Evolutionary conservation across 257 asterid species (phyloP).

Genomic region (Nicotiana obtusifolia): DNA sequence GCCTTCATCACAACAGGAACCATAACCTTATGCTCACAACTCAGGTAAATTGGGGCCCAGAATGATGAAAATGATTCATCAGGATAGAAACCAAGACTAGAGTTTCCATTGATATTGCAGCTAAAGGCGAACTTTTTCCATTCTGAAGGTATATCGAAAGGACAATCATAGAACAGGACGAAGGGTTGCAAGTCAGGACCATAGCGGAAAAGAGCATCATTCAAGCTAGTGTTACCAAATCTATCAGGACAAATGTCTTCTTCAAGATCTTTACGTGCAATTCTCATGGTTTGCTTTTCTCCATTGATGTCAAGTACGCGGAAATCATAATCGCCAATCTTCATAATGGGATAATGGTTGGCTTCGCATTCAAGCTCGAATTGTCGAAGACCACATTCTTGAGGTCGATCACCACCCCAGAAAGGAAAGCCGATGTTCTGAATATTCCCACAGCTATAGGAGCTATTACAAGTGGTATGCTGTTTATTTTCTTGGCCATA

Average conservation of each 20-base stretch:
- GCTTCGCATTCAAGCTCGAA: constrained; percentile 29
- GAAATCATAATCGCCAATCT: background rate
- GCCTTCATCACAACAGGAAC: constrained; percentile 5
- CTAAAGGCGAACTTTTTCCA: background rate
- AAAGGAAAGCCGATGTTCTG: constrained; percentile 33
- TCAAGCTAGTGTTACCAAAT: background rate
- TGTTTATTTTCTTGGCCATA: constrained; percentile 1
- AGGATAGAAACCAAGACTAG: background rate
- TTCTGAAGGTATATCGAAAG: background rate
- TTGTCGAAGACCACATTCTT: constrained; percentile 44
- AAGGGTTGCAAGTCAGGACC: background rate
- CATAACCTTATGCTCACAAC: background rate
- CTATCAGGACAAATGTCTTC: constrained; percentile 14
- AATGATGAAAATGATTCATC: background rate
- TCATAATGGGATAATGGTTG: constrained; percentile 4
- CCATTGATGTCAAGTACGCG: background rate
- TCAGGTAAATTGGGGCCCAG: background rate
- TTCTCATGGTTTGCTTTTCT: background rate
- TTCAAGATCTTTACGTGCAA: constrained; percentile 18
- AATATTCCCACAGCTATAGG: constrained; percentile 16
- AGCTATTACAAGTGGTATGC: background rate
- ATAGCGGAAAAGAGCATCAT: background rate
- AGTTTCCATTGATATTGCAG: background rate
- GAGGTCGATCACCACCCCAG: constrained; percentile 37
- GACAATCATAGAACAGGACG: constrained; percentile 8